Evolutionary conservation across 139 green algal genomes (phyloP).

Genomic region (Ulvella scutata): DNA sequence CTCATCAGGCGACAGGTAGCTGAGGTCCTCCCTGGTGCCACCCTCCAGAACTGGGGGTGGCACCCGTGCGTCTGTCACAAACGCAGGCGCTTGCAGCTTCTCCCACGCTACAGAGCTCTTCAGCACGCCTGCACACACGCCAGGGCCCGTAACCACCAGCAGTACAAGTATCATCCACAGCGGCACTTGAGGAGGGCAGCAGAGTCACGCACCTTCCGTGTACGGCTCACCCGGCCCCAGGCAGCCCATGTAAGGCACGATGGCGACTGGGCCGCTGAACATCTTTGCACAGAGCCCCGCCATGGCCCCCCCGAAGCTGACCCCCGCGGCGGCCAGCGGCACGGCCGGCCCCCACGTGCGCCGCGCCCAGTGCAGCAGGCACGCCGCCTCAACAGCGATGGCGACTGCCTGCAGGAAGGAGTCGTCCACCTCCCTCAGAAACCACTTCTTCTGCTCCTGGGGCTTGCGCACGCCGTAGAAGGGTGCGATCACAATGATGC

Average conservation of each 20-base stretch:
- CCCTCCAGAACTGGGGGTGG: not conserved
- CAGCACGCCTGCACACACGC: not conserved
- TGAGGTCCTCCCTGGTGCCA: not conserved
- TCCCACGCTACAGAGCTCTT: not conserved
- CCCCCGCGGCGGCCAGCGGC: not conserved
- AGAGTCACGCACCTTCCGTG: not conserved
- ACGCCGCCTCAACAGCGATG: not conserved
- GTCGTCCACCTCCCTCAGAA: not conserved
- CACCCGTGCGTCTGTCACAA: no score
- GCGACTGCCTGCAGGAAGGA: not conserved
- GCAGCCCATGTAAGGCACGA: conserved; percentile 3
- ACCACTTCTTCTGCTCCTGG: not conserved
- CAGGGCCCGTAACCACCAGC: not conserved
- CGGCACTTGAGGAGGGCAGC: not conserved
- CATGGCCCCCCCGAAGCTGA: not conserved
- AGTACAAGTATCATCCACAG: not conserved
- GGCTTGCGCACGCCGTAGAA: not conserved
- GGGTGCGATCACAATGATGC: not conserved
- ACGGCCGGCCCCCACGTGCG: not conserved
- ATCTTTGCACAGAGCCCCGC: not conserved
- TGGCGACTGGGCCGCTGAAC: not conserved
- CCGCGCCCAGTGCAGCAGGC: conserved; percentile 2
- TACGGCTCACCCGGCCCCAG: not conserved
- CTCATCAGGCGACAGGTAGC: not conserved
- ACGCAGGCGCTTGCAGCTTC: not conserved